A percentile compares a stretch with the other conserved stretches of the same genome.
These are phyloP conservation scores for Diddensiella transvaalensis DNA, from an alignment of 805 yeast genomes.

Conservation along the genomic window DNA sequence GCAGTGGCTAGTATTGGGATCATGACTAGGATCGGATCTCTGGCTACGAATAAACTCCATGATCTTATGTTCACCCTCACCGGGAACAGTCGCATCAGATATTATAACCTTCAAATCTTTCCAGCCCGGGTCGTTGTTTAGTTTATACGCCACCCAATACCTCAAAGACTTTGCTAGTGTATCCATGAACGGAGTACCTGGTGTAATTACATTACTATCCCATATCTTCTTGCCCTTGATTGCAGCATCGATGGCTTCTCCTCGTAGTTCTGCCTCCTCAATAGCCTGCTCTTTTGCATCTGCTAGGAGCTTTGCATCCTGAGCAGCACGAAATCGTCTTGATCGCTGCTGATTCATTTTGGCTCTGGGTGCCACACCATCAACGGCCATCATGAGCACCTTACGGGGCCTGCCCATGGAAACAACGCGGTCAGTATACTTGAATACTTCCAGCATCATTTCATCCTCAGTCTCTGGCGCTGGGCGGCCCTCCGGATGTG, in stretches of 20 bases:
- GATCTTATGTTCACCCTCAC: slow-evolving; percentile 98
- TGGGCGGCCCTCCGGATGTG: slow-evolving; percentile 95
- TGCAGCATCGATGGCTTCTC: slow-evolving; percentile 74
- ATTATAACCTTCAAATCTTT: slow-evolving; percentile 80
- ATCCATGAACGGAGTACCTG: slow-evolving; percentile 98
- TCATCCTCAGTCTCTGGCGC: slow-evolving; percentile 97
- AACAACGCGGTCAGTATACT: slow-evolving; percentile 86
- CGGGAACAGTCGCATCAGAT: slow-evolving; percentile 96
- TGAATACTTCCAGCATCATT: slow-evolving; percentile 90
- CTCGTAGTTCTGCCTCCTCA: slow-evolving; percentile 56
- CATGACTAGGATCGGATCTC: slow-evolving; percentile 77
- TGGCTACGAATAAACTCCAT: slow-evolving; percentile 94
- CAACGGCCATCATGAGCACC: slow-evolving; percentile 90
- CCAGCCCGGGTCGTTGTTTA: slow-evolving; percentile 93
- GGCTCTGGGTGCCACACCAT: slow-evolving; percentile 99
- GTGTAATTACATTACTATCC: slow-evolving; percentile 97
- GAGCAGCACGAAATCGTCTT: slow-evolving; percentile 89
- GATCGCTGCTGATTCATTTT: slow-evolving; percentile 98
- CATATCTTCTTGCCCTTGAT: slow-evolving; percentile 69
- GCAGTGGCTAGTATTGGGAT: slow-evolving; percentile 93
- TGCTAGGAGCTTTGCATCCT: slow-evolving; percentile 80
- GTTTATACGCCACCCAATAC: slow-evolving; percentile 90
- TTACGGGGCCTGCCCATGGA: slow-evolving; percentile 95
- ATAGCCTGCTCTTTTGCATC: slow-evolving; percentile 63
- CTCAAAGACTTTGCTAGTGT: slow-evolving; percentile 74